These are phyloP conservation scores for Stellera chamaejasme DNA, from an alignment of 345 rosid species.

Conservation along the genomic window DNA sequence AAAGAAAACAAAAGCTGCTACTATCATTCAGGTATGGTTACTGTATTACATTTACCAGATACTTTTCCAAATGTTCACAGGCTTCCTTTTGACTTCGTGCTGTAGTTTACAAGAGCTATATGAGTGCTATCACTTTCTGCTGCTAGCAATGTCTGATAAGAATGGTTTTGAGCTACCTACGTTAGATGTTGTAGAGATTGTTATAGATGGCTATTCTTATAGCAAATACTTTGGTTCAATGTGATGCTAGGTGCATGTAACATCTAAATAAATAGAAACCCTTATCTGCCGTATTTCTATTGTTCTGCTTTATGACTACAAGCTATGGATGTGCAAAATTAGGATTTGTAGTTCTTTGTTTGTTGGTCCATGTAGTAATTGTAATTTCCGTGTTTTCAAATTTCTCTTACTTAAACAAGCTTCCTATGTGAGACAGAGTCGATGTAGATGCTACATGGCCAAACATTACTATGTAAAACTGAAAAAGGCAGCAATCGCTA, in stretches of 20 bases:
- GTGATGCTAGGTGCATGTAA: too few relatives aligned
- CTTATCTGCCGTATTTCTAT: too few relatives aligned
- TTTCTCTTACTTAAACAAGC: not conserved
- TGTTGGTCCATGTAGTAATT: not conserved
- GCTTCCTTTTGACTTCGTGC: slow-evolving; percentile 6
- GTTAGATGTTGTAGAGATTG: slow-evolving; percentile 4
- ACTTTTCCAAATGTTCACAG: not conserved
- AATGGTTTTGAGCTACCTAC: not conserved
- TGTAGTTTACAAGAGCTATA: not conserved
- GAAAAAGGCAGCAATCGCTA: slow-evolving; percentile 36
- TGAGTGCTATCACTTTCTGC: too few relatives aligned
- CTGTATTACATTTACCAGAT: not conserved
- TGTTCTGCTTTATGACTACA: too few relatives aligned
- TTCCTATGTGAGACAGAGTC: slow-evolving; percentile 31
- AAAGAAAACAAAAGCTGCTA: slow-evolving; percentile 55
- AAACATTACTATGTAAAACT: slow-evolving; percentile 31
- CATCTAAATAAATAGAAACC: too few relatives aligned
- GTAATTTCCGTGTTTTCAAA: slow-evolving; percentile 1
- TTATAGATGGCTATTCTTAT: slow-evolving; percentile 1
- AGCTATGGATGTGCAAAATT: not conserved
- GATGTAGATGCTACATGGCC: slow-evolving; percentile 44
- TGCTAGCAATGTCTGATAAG: not conserved
- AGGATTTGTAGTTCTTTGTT: not conserved
- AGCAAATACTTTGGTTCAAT: too few relatives aligned
- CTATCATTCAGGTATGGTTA: slow-evolving; percentile 37